Evolutionary conservation across 2,329 filamentous ascomycete species (phyloP), one percentile per base, ranked within the genome.

Genomic region (Botrytis cinerea): DNA sequence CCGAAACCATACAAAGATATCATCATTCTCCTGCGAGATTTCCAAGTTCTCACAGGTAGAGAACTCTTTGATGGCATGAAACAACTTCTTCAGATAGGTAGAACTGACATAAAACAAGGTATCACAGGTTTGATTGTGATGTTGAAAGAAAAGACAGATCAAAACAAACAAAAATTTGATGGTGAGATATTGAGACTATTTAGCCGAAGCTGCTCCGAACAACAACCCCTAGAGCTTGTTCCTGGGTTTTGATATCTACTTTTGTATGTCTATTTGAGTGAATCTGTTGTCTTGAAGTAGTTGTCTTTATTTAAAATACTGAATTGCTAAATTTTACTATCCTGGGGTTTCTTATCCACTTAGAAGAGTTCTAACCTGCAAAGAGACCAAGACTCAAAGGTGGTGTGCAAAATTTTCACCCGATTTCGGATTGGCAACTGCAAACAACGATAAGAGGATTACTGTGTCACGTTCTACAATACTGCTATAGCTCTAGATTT

Each of bases 381-480:
- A 57, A 7, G 25, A 2, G 6, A 8, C 5, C n/a, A 57, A 68
- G 64, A 43, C 12, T 28, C 3, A 25, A 43, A 43, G 35, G 25
- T 54, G 25, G 5, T 43, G 16, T 57, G 35, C 48, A 57, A 68
- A 57, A 57, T 68, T 68, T 68, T 57, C 48, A 68, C 35, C 61
- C 1, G 18, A 57, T 68, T 28, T n/a, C n/a, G 35, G 28, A 32
- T 43, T 22, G 16, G 25, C 9, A 28, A 57, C n/a, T 14, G 16
- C 16, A 22, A 57, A 40, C 12, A 32, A 38, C 63, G 22, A n/a
- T 51, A 67, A 51, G 32, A 38, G 6, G 14, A 57, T 25, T 68
- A 28, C 48, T 22, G 48, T 57, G 48, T 57, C 48, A 68, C 66
- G 66, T 68, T 68, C 66, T 40, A n/a, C 60, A 28, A 18, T n/a